Conservation (phyloP, 2,329 filamentous ascomycete genomes). For the Alternaria infectoria region DNA sequence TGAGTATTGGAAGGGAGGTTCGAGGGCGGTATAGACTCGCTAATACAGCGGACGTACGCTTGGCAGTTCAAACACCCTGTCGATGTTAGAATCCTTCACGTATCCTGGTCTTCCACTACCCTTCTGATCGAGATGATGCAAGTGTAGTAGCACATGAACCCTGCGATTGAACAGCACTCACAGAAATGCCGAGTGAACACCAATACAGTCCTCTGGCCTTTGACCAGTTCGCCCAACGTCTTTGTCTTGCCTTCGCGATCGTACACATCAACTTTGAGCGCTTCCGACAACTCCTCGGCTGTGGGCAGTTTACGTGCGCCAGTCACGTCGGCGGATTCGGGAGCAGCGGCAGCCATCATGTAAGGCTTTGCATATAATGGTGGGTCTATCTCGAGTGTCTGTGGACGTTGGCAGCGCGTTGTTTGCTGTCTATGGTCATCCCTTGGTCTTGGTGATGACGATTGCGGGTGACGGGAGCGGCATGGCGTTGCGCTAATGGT, state of each 20-base stretch:
- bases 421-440: background rate
- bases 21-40: constrained; percentile 24
- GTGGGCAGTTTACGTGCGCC: constrained; percentile 2
- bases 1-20: constrained; percentile 25
- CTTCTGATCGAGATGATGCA: background rate
- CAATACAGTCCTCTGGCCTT: constrained; percentile 22
- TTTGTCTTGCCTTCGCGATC: constrained; percentile 21
- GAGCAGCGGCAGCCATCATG: background rate
- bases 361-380: background rate
- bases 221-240: constrained; percentile 19
- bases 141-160: background rate
- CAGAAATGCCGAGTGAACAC: constrained; percentile 33
- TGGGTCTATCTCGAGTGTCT: background rate
- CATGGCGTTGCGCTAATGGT: background rate
- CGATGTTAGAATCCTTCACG: background rate
- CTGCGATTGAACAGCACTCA: constrained; percentile 4
- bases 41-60: constrained; percentile 27
- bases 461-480: background rate
- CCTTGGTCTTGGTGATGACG: background rate
- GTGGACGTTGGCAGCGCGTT: background rate
- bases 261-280: constrained; percentile 21
- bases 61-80: constrained; percentile 36
- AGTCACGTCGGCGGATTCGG: background rate
- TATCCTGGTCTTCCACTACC: background rate
- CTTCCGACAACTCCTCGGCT: constrained; percentile 18